Conservation (phyloP, 169 alveolate species). For the Prorocentrum cordatum region DNA sequence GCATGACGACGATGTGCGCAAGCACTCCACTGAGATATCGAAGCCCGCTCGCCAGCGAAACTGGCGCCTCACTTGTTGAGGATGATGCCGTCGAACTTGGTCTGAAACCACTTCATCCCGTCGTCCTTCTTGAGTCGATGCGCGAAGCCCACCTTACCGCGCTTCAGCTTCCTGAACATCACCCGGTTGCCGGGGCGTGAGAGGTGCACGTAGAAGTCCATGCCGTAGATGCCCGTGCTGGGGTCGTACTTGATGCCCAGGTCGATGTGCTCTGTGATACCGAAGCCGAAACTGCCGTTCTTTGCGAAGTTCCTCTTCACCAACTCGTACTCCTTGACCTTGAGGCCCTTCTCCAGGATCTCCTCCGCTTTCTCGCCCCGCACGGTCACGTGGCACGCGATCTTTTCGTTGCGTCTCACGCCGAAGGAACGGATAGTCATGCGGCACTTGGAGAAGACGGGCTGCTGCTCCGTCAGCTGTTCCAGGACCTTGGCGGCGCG, state of each 20-base stretch:
- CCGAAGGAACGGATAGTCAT: slow-evolving; percentile 70
- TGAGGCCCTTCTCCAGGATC: slow-evolving; percentile 96
- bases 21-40: too few species aligned
- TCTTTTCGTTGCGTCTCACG: slow-evolving; percentile 97
- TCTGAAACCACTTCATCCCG: slow-evolving; percentile 82
- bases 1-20: too few species aligned
- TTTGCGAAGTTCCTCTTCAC: slow-evolving; percentile 92
- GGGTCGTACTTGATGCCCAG: slow-evolving; percentile 99
- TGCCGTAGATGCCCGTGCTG: slow-evolving; percentile 98
- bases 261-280: slow-evolving; percentile 99
- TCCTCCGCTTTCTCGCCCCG: slow-evolving; percentile 99
- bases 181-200: slow-evolving; percentile 98
- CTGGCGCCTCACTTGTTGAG: too few species aligned
- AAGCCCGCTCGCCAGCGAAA: too few species aligned
- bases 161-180: slow-evolving; percentile 86
- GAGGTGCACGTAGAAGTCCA: slow-evolving; percentile 99
- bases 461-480: slow-evolving; percentile 97
- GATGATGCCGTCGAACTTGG: slow-evolving; percentile 96
- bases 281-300: slow-evolving; percentile 99
- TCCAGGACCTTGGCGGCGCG: slow-evolving; percentile 98
- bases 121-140: slow-evolving; percentile 93
- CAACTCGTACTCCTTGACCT: slow-evolving; percentile 98
- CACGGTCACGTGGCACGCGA: slow-evolving; percentile 96
- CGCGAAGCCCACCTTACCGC: slow-evolving; percentile 86
- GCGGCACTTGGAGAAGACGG: slow-evolving; percentile 92